phyloP scores from a whole-genome alignment of 2,329 filamentous ascomycete species.

The Xylariaceae sp. region DNA sequence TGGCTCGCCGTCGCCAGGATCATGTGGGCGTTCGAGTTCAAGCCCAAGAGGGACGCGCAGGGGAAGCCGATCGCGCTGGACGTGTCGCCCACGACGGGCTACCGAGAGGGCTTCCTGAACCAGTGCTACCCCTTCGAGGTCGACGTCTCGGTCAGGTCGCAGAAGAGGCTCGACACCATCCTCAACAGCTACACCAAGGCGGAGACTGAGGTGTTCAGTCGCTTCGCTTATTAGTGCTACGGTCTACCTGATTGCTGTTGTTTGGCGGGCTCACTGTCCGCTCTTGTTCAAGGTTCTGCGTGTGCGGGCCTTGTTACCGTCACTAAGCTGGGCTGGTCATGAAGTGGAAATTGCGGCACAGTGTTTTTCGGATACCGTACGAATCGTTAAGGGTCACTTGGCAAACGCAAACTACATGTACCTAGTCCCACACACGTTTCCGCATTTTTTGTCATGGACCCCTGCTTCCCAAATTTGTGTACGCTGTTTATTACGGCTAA shows the following conservation, averaged over 20 bases:
- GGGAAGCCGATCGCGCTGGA: slow-evolving; percentile 7
- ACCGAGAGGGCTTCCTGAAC: slow-evolving; percentile 6
- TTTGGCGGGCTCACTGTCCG: background rate
- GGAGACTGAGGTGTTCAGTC: slow-evolving; percentile 1
- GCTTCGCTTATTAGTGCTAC: background rate
- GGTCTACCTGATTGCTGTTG: background rate
- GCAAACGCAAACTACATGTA: no score
- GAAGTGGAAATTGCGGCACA: no score
- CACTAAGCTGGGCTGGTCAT: no score
- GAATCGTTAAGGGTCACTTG: no score
- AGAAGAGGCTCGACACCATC: background rate
- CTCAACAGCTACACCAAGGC: background rate
- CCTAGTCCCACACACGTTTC: no score
- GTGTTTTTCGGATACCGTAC: no score
- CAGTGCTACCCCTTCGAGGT: background rate
- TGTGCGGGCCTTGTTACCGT: no score
- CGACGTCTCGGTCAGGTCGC: background rate
- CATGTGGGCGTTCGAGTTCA: slow-evolving; percentile 41
- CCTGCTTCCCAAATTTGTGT: no score
- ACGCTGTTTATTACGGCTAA: no score
- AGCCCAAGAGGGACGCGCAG: slow-evolving; percentile 1
- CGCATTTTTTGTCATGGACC: no score
- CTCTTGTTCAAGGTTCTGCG: background rate
- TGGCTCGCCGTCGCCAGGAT: slow-evolving; percentile 43
- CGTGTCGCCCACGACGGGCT: background rate